Evolutionary conservation across 2,329 filamentous ascomycete genomes (phyloP).

Genomic region (Fusarium circinatum): DNA sequence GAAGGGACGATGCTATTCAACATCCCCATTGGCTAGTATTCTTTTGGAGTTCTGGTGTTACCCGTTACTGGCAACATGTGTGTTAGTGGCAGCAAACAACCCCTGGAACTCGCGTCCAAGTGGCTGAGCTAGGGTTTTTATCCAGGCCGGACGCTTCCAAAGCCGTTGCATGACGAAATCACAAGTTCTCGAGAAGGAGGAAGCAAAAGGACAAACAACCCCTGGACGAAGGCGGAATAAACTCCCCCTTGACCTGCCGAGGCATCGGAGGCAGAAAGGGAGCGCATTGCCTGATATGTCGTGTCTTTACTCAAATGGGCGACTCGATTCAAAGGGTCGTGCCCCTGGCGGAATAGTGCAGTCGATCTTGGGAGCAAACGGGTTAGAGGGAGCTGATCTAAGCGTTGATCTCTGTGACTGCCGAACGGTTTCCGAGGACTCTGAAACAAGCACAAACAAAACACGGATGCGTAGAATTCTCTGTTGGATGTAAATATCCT

Average conservation of each 20-base stretch:
- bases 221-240: not conserved
- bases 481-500: not conserved
- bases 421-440: conserved; percentile 10
- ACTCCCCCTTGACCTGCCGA: conserved; percentile 11
- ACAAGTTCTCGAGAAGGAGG: not conserved
- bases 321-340: conserved; percentile 26
- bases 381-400: conserved; percentile 24
- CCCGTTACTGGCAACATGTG: not conserved
- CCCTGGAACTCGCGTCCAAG: not conserved
- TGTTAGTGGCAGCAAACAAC: conserved; percentile 1
- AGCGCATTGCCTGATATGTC: conserved; percentile 20
- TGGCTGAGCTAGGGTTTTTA: not conserved
- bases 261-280: conserved; percentile 5
- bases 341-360: conserved; percentile 26
- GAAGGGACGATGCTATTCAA: not conserved
- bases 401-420: conserved; percentile 16
- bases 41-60: conserved; percentile 9
- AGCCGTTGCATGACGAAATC: not conserved
- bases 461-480: not conserved
- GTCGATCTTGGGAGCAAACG: conserved; percentile 30
- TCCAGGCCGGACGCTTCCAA: not conserved
- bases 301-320: conserved; percentile 18
- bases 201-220: not conserved
- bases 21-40: conserved; percentile 27
- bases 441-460: conserved; percentile 8